Evolutionary conservation across 257 asterid genomes (phyloP), one percentile per base, ranked within the genome.

Genomic region (Nicotiana otophora): DNA sequence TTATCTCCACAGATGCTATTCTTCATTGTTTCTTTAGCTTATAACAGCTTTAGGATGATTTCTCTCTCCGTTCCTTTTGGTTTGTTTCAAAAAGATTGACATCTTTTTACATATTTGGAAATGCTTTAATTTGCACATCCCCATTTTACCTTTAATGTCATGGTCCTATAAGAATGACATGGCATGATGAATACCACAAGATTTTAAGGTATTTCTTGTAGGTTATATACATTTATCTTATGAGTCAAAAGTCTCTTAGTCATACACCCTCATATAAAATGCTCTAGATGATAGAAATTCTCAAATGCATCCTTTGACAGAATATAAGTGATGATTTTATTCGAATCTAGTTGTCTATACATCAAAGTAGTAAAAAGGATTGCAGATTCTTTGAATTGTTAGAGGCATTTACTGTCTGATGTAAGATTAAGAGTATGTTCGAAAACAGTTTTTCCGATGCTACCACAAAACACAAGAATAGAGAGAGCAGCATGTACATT

Each of bases 21-120:
- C 23, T 46, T 72, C 48, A 46, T 72, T 36, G 51, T 74, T 74
- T 74, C 39, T 51, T 48, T 74, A 51, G 62, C 80, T 74, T 74
- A 48, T 74, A 74, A 74, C 80, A 15, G 80, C 63, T 74, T 74
- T 74, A 48, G 51, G 23, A 46, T 46, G 78, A 72, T 34, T 72
- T 3, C 60, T 51, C 39, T 20, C 26, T 48, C 5, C 9, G 42
- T 4, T 74, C 62, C 79, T 46, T 74, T 51, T 74, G 8, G 42
- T 48, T 74, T 74, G 23, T 48, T 48, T 46, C 1, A 46, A 74
- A 30, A 65, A 65, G 20, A 30, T 30, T 30, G 70, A 48, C 61
- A 74, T 46, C 79, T 72, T 23, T 14, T 33, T 72, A 69, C 46
- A 39, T 69, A 72, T 72, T 46, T 74, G 79, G 62, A 26, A 46